These are phyloP conservation scores for Lactarius sp. DNA, from an alignment of 768 basidiomycete genomes.

Conservation along the genomic window DNA sequence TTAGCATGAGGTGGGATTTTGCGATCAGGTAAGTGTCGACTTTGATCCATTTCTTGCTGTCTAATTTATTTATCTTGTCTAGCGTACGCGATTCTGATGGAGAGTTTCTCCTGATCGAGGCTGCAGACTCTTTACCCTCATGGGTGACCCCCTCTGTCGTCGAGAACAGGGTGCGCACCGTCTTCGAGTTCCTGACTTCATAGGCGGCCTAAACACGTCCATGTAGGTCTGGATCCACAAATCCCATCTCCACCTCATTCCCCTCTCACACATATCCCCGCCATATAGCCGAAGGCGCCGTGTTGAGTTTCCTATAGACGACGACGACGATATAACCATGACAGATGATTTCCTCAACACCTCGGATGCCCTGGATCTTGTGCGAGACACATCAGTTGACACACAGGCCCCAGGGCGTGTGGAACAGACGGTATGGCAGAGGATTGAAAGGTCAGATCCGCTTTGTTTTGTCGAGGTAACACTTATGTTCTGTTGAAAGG, in stretches of 20 bases:
- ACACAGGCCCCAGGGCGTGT: slow-evolving; percentile 60
- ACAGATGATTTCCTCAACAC: slow-evolving; percentile 49
- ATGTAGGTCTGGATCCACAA: slow-evolving; percentile 86
- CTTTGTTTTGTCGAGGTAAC: slow-evolving; percentile 9
- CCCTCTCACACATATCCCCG: slow-evolving; percentile 68
- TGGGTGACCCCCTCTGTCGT: slow-evolving; percentile 93
- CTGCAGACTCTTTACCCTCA: slow-evolving; percentile 78
- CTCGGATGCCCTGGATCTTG: slow-evolving; percentile 58
- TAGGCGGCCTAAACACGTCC: slow-evolving; percentile 15
- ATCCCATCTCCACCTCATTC: slow-evolving; percentile 81
- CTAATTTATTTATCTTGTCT: background rate
- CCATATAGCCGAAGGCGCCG: slow-evolving; percentile 50
- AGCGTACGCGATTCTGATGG: slow-evolving; percentile 89
- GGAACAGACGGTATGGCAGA: slow-evolving; percentile 62
- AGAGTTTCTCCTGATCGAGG: slow-evolving; percentile 94
- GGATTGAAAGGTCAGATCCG: slow-evolving; percentile 53
- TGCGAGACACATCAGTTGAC: slow-evolving; percentile 47
- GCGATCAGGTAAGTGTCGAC: slow-evolving; percentile 60
- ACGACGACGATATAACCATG: slow-evolving; percentile 39
- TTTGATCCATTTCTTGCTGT: background rate
- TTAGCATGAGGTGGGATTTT: slow-evolving; percentile 75
- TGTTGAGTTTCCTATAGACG: slow-evolving; percentile 46
- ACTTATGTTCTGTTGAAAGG: slow-evolving; percentile 33
- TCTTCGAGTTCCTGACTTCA: slow-evolving; percentile 19
- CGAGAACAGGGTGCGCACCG: slow-evolving; percentile 78